Evolutionary conservation across 176 grass and related monocot species (phyloP), one percentile per base, ranked within the genome.

Genomic region (Oryza australiensis): DNA sequence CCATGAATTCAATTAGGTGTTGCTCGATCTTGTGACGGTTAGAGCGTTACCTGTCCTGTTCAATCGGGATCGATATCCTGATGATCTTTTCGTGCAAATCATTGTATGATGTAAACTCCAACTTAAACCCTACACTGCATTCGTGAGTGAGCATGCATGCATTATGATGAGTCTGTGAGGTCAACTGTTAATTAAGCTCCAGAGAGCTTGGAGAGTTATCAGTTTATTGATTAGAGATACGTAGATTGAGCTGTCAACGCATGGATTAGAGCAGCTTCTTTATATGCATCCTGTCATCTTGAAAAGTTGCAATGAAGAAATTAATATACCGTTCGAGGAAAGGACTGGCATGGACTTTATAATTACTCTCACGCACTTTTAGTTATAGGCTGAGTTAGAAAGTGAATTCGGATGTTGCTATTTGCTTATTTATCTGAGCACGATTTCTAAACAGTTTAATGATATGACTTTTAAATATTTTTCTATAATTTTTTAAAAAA

Each of bases 1-100:
- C 49, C 49, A 53, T 53, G 49, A 20, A 22, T 53, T 53, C 8
- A 53, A 18, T 18, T 40, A 71, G 35, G 35, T 38, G 59, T 45
- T 72, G 51, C 26, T 64, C 14, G 12, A 30, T 64, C 5, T 32
- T 63, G 68, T 33, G 80, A 46, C 46, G 27, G 80, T 82, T 82
- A 64, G 38, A 38, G 38, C 26, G 68, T 82, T 72, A 62, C 14
- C 18, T 62, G 26, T 82, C 80, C 5, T 72, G 69, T 26, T 82
- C 55, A 26, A 72, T 72, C 55, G 20, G 45, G 12, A 37, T 67
- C 64, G 66, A 37, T n/a, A n/a, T 7, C 20, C 9, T 22, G 20
- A 37, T 5, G 34, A 40, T 24, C 55, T 64, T 73, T 72, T 12
- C 29, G 37, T 64, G 80, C 69, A 34, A 82, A 73, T 73, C 27